Evolutionary conservation across 2,329 filamentous ascomycete species (phyloP), one percentile per base, ranked within the genome.

Genomic region (Hypocreales sp.): DNA sequence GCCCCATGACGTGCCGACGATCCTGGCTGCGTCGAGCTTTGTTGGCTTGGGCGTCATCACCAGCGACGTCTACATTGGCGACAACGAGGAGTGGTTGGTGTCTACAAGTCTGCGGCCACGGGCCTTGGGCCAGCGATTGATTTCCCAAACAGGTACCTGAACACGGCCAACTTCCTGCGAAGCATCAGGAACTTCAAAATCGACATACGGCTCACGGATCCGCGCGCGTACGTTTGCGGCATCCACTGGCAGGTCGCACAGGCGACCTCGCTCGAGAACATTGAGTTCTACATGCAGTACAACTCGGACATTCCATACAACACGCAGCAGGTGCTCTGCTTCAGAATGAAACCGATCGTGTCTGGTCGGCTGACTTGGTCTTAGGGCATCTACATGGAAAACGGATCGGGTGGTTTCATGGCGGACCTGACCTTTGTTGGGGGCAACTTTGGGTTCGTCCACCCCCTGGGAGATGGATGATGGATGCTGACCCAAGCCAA

Each of bases 171-270:
- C 8, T 80, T 80, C 48, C 73, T 61, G 41, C 59, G 72, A 24
- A 67, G 72, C 36, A 61, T 79, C 31, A 59, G 72, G 7, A 80
- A 81, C 40, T 58, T 81, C 26, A 54, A 72, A 30, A 55, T 80
- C 21, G 74, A 80, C 40, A 48, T 56, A 6, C 44, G 43, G 4
- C 35, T 24, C 12, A 50, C 50, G n/a, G 35, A 45, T 3, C 36
- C 42, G 2, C 31, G 35, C 5, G 46, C 42, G 1, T 35, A 44
- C 15, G 46, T 48, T 3, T 52, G 45, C 17, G 65, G 60, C 40
- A 62, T 74, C 19, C 69, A 75, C 41, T 76, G 68, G 68, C 69
- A 72, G 31, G 67, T 71, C n/a, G 67, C 66, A 2, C 70, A 75
- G 40, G 70, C 55, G 0, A 61, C 62, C 8, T 59, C 51, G n/a